Evolutionary conservation across 2,329 filamentous ascomycete genomes (phyloP).

Genomic region (Bertia moriformis): DNA sequence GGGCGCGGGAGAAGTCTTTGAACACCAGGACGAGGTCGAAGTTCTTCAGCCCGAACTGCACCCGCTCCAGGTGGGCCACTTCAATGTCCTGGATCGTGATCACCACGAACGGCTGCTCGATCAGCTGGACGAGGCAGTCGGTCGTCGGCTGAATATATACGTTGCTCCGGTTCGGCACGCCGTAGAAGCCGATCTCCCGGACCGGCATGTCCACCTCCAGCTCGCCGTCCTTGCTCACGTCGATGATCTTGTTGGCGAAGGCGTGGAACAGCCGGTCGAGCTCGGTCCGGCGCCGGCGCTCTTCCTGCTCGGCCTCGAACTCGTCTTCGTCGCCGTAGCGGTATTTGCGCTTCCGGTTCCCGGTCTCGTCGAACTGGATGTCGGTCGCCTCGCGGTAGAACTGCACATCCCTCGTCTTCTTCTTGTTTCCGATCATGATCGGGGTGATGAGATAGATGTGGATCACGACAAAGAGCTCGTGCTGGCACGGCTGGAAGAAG

Average conservation of each 20-base stretch:
- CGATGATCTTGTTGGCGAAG: slow-evolving; percentile 94
- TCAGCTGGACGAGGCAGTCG: slow-evolving; percentile 90
- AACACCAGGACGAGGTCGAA: slow-evolving; percentile 98
- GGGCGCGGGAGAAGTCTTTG: slow-evolving; percentile 86
- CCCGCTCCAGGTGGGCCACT: slow-evolving; percentile 87
- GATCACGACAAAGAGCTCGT: slow-evolving; percentile 94
- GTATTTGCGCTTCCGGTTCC: slow-evolving; percentile 94
- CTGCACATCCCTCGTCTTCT: slow-evolving; percentile 97
- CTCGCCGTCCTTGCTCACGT: slow-evolving; percentile 79
- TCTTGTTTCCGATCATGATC: slow-evolving; percentile 91
- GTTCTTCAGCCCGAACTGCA: slow-evolving; percentile 93
- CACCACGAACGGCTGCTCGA: slow-evolving; percentile 92
- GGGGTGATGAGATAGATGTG: slow-evolving; percentile 96
- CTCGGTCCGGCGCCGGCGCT: slow-evolving; percentile 76
- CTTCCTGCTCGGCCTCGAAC: slow-evolving; percentile 96
- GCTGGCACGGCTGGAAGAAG: slow-evolving; percentile 94
- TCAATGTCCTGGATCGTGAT: slow-evolving; percentile 92
- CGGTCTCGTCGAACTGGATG: slow-evolving; percentile 97
- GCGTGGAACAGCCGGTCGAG: slow-evolving; percentile 91
- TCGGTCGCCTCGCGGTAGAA: slow-evolving; percentile 97
- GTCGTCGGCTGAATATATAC: slow-evolving; percentile 93
- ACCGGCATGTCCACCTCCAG: slow-evolving; percentile 94
- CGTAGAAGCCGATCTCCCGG: slow-evolving; percentile 88
- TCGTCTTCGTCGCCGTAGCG: slow-evolving; percentile 96
- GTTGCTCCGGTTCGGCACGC: slow-evolving; percentile 88